phyloP scores from a whole-genome alignment of 140 eudicot species.

The Erigeron philadelphicus region DNA sequence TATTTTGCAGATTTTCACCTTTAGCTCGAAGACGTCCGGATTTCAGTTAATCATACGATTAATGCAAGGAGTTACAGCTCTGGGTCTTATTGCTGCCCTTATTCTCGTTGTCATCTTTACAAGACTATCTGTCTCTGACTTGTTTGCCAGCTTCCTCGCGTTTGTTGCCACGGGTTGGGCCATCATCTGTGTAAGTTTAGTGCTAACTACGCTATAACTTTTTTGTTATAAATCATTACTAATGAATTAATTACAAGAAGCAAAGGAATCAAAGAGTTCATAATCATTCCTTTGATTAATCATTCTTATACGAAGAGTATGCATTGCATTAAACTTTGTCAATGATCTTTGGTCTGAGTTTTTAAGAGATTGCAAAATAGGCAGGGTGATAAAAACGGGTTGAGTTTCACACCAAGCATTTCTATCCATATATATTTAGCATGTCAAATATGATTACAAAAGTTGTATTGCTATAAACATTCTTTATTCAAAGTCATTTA shows the following conservation, averaged over 20 bases:
- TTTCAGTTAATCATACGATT: conserved; percentile 79
- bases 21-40: conserved; percentile 59
- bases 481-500: background rate
- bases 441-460: background rate
- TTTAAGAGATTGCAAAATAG: conserved; percentile 2
- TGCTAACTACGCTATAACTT: background rate
- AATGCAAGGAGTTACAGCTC: conserved; percentile 77
- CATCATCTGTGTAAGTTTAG: conserved; percentile 62
- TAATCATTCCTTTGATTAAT: no score
- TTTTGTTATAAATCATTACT: background rate
- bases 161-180: conserved; percentile 97
- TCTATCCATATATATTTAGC: background rate
- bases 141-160: conserved; percentile 84
- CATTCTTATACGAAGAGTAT: no score
- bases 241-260: no score
- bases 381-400: background rate
- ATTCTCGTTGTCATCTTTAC: conserved; percentile 62
- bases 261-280: no score
- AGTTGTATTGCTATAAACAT: background rate
- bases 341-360: background rate
- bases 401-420: background rate
- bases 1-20: conserved; percentile 66
- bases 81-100: conserved; percentile 72
- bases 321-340: background rate
- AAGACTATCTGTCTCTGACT: conserved; percentile 50